These are phyloP conservation scores for Penicillium sp. DNA, from an alignment of 2,329 filamentous ascomycete genomes.

Conservation along the genomic window DNA sequence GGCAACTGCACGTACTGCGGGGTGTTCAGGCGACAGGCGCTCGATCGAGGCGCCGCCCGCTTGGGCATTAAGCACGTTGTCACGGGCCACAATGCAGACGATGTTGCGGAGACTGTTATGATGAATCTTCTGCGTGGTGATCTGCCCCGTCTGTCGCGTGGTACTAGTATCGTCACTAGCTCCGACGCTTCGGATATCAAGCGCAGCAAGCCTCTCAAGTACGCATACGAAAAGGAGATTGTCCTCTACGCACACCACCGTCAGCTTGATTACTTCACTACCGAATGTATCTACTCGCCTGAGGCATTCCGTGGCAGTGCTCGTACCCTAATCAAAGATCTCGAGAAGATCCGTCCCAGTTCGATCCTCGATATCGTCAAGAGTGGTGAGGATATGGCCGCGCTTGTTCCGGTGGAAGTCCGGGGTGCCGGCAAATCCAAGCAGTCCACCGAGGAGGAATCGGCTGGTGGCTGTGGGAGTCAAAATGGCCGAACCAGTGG, in stretches of 20 bases:
- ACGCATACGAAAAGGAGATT: constrained; percentile 98
- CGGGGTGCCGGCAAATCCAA: constrained; percentile 29
- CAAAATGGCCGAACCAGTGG: constrained; percentile 64
- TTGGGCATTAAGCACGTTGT: constrained; percentile 89
- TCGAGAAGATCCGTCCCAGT: constrained; percentile 89
- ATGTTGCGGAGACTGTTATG: constrained; percentile 93
- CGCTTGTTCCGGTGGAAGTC: constrained; percentile 66
- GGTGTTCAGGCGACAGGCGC: constrained; percentile 88
- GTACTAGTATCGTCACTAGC: constrained; percentile 84
- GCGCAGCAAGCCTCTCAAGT: constrained; percentile 94
- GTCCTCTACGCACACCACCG: constrained; percentile 97
- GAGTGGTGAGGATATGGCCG: constrained; percentile 94
- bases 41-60: constrained; percentile 86
- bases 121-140: constrained; percentile 96
- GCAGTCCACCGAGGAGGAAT: constrained; percentile 47
- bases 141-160: constrained; percentile 78
- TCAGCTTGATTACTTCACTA: constrained; percentile 95
- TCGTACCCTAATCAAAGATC: constrained; percentile 85
- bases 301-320: constrained; percentile 95
- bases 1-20: constrained; percentile 99
- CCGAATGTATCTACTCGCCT: constrained; percentile 96
- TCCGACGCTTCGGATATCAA: constrained; percentile 81
- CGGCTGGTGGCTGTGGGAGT: constrained; percentile 71
- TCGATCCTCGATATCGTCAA: constrained; percentile 92
- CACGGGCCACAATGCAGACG: constrained; percentile 95